These are phyloP conservation scores for Trypanosoma lewisi DNA, from an alignment of 208 protist species.

Conservation along the genomic window DNA sequence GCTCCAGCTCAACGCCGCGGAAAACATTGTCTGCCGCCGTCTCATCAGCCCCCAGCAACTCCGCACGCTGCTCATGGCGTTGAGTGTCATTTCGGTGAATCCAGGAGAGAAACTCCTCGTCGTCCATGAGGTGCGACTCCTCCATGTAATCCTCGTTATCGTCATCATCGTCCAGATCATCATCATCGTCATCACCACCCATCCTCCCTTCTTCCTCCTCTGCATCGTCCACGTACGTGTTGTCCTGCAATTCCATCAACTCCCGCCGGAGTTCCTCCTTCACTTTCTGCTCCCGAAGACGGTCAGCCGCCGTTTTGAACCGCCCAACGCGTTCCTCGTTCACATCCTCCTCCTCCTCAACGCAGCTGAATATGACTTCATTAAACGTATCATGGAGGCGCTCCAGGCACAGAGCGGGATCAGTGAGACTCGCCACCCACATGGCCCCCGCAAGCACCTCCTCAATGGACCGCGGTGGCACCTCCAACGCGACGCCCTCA, in stretches of 20 bases:
- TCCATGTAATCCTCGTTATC: slow-evolving; percentile 35
- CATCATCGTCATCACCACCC: slow-evolving; percentile 25
- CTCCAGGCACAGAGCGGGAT: slow-evolving; percentile 58
- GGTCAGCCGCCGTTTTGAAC: slow-evolving; percentile 58
- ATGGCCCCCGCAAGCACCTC: slow-evolving; percentile 48
- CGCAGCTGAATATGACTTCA: slow-evolving; percentile 66
- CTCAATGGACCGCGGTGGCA: slow-evolving; percentile 35
- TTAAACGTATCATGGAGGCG: slow-evolving; percentile 70
- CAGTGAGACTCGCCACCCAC: slow-evolving; percentile 66
- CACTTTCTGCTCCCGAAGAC: slow-evolving; percentile 39
- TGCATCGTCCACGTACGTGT: slow-evolving; percentile 28
- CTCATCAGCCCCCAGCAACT: slow-evolving; percentile 4
- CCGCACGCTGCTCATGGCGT: slow-evolving; percentile 16
- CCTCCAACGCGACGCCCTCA: not conserved
- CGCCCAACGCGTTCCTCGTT: slow-evolving; percentile 14
- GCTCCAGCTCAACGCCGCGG: slow-evolving; percentile 60
- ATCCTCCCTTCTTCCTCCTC: slow-evolving; percentile 19
- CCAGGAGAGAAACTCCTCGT: slow-evolving; percentile 68
- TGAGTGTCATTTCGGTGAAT: slow-evolving; percentile 46
- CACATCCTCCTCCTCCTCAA: slow-evolving; percentile 10
- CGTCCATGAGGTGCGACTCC: slow-evolving; percentile 29
- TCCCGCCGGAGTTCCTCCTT: slow-evolving; percentile 52
- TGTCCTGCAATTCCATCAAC: slow-evolving; percentile 46
- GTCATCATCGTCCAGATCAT: slow-evolving; percentile 27
- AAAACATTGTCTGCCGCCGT: not conserved